A percentile compares a stretch with the other conserved stretches of the same genome.
These are phyloP conservation scores for Coniella vitis DNA, from an alignment of 2,329 filamentous ascomycete species.

Conservation along the genomic window DNA sequence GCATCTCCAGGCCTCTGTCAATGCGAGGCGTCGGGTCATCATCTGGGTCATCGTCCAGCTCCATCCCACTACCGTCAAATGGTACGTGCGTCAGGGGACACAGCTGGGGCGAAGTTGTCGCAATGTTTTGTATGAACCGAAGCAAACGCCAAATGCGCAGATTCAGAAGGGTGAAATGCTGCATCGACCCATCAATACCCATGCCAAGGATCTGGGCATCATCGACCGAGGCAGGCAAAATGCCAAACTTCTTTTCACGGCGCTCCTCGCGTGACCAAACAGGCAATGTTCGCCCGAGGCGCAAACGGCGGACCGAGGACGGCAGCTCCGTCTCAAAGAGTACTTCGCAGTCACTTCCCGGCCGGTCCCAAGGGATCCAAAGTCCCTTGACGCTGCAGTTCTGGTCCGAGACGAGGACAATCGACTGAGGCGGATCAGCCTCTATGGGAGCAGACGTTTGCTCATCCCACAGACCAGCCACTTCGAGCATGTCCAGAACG, in stretches of 20 bases:
- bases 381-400: slow-evolving; percentile 41
- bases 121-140: slow-evolving; percentile 65
- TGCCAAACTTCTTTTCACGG: slow-evolving; percentile 33
- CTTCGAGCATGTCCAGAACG: slow-evolving; percentile 39
- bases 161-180: slow-evolving; percentile 61
- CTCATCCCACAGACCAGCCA: slow-evolving; percentile 28
- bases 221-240: slow-evolving; percentile 35
- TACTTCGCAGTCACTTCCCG: slow-evolving; percentile 34
- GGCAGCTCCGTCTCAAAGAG: slow-evolving; percentile 53
- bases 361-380: slow-evolving; percentile 40
- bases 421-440: slow-evolving; percentile 26
- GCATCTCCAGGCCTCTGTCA: slow-evolving; percentile 43
- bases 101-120: slow-evolving; percentile 37
- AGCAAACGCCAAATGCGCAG: slow-evolving; percentile 60
- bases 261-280: slow-evolving; percentile 35
- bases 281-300: slow-evolving; percentile 45
- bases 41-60: slow-evolving; percentile 19
- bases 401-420: slow-evolving; percentile 43
- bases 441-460: slow-evolving; percentile 2
- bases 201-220: slow-evolving; percentile 55
- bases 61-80: slow-evolving; percentile 9
- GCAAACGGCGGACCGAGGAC: slow-evolving; percentile 50
- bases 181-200: slow-evolving; percentile 62
- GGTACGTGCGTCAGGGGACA: slow-evolving; percentile 40
- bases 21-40: slow-evolving; percentile 31